These are phyloP conservation scores for Tetragonia tetragonoides DNA, from an alignment of 148 eudicot species.

Conservation along the genomic window DNA sequence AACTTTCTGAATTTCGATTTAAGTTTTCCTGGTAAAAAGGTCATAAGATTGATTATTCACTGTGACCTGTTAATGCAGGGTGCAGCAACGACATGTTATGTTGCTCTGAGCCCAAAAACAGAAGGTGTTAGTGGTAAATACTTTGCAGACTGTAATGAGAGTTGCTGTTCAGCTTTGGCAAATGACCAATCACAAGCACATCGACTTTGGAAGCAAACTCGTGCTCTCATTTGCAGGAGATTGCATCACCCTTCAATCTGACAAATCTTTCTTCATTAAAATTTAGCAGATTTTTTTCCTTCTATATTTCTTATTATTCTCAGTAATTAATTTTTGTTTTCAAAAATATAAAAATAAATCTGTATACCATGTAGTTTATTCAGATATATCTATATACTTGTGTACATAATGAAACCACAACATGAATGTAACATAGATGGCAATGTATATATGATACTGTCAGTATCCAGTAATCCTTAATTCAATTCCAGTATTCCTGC, in stretches of 20 bases:
- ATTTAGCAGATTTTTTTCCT: background rate
- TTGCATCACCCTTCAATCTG: constrained; percentile 23
- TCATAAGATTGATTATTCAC: background rate
- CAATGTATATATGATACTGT: constrained; percentile 1
- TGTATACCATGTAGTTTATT: background rate
- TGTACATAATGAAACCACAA: background rate
- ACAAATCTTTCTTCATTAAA: background rate
- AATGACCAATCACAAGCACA: constrained; percentile 48
- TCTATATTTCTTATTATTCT: background rate
- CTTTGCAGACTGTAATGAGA: constrained; percentile 87
- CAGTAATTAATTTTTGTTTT: background rate
- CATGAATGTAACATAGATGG: background rate
- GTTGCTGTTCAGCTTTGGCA: constrained; percentile 55
- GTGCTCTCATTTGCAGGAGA: constrained; percentile 45
- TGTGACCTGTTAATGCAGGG: background rate
- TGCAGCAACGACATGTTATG: constrained; percentile 84
- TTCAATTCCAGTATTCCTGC: too few relatives aligned
- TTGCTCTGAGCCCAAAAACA: constrained; percentile 53
- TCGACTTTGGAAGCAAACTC: constrained; percentile 58
- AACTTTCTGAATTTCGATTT: background rate
- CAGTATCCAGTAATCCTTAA: background rate
- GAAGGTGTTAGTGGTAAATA: constrained; percentile 66
- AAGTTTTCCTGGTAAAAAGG: background rate
- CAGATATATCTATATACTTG: background rate
- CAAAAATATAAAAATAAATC: background rate